Base-by-base conservation (phyloP, 441 rosid species). In the Mallotus japonicus region DNA sequence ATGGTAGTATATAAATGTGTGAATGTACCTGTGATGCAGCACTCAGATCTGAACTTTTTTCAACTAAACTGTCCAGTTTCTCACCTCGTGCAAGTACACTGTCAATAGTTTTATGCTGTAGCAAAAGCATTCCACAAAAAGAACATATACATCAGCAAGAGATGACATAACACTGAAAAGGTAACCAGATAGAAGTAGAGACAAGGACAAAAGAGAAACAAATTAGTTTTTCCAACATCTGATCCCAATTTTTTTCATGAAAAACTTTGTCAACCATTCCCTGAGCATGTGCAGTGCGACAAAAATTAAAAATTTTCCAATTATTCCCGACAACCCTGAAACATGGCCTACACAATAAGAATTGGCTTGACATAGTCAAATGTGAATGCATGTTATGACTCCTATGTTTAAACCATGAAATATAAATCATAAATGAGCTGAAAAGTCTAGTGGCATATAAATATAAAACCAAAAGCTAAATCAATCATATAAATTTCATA, bases 21-120 rank as follows among this genome's bases (percentile, higher is more conserved):
- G n/a, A 44, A 49, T 22, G 47, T 85, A 95, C 99, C 98, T 95
- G 99, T 9, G 99, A 93, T 73, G 98, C 97, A 79, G 89, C 87
- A 83, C 97, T 95, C 74, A 95, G 85, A 85, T 95, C 97, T 65
- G 99, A 95, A 83, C 97, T 91, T 85, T 90, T 91, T 80, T 91
- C 94, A 19, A 93, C 94, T 76, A 90, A 83, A 78, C 94, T 91
- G 86, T 91, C 98, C 80, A 90, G 86, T 82, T 83, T 91, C 89
- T 89, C 97, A 63, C 97, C 97, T 51, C 98, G 91, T 22, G 88
- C 94, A 67, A 93, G 90, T 73, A 93, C 95, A n/a, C 97, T 93
- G 76, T 91, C 98, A 69, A 92, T 92, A 64, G 98, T 91, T 83
- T 92, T 89, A 84, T 92, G 98, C 98, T 92, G 85, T 9, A 74